phyloP scores from a whole-genome alignment of 1,284 basidiomycete genomes.

The Trametes sp. region DNA sequence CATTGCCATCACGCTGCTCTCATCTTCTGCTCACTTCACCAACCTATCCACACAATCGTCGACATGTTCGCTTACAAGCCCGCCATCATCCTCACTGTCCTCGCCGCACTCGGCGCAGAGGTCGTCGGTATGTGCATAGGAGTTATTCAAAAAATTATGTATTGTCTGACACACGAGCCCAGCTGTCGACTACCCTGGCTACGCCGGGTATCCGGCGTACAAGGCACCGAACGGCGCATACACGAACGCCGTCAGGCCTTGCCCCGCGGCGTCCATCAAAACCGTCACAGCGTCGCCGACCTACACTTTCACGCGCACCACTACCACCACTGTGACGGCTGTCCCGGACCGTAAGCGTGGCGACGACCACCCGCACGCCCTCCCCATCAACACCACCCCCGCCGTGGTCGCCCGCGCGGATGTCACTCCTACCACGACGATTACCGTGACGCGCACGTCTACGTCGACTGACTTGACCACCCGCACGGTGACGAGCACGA shows the following conservation, averaged over 20 bases:
- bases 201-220: not conserved
- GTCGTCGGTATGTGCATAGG: not conserved
- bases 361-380: not conserved
- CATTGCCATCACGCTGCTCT: too few relatives aligned
- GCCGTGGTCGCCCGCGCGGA: conserved; percentile 70
- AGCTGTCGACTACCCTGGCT: not conserved
- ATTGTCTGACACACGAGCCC: too few relatives aligned
- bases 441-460: not conserved
- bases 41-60: not conserved
- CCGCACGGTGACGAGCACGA: not conserved
- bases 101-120: not conserved
- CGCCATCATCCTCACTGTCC: not conserved
- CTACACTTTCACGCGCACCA: not conserved
- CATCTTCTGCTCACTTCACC: not conserved
- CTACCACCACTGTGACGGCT: not conserved
- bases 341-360: not conserved
- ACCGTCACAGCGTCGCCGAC: not conserved
- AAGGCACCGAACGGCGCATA: not conserved
- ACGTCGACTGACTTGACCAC: not conserved
- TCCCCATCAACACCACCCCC: not conserved
- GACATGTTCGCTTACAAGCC: conserved; percentile 1
- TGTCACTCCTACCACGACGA: not conserved
- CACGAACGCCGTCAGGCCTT: not conserved
- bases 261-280: not conserved
- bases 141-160: not conserved